Evolutionary conservation across 106 monocot genomes (phyloP), one percentile per base, ranked within the genome.

Genomic region (Alisma plantagoaquatica): DNA sequence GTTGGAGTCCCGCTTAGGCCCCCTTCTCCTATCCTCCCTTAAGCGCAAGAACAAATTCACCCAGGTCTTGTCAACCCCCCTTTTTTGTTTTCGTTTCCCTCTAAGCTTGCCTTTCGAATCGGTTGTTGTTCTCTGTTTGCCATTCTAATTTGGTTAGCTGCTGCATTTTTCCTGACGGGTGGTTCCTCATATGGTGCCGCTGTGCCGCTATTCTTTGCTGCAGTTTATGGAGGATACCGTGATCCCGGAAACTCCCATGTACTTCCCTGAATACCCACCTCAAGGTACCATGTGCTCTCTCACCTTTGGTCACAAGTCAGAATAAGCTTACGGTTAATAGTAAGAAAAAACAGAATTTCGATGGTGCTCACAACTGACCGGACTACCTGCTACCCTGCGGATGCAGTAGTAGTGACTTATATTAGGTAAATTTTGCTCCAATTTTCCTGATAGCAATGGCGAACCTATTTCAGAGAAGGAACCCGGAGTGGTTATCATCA

Each of bases 221-320:
- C 75, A 98, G 90, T 43, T 90, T 22, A 43, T 98, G 72, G 50
- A 66, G 54, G 46, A 77, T 4, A 98, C 98, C 0, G 59, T 75
- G 56, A 98, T 98, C 38, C 89, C 98, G 3, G 98, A 98, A 27
- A 53, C 10, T 0, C 98, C 98, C 17, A 85, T 98, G 98, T 90
- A 78, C 54, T 75, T 71, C 2, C 89, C 89, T 0, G 89, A 98
- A 61, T 85, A 67, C 53, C 89, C 89, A 2, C 76, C 73, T 11
- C 89, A 85, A 79, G 98, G 89, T 90, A 61, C 19, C 27, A 10
- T 16, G 23, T 30, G 17, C 5, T 52, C 26, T 11, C 5, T 54
- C 30, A 55, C 27, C 23, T 25, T 10, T 38, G n/a, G 35, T 38
- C 35, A 38, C 35, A 38, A 38, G 35, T 7, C 14, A 38, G 35